Evolutionary conservation across 768 basidiomycete genomes (phyloP), one percentile per base, ranked within the genome.

Genomic region (Suillus americanus): DNA sequence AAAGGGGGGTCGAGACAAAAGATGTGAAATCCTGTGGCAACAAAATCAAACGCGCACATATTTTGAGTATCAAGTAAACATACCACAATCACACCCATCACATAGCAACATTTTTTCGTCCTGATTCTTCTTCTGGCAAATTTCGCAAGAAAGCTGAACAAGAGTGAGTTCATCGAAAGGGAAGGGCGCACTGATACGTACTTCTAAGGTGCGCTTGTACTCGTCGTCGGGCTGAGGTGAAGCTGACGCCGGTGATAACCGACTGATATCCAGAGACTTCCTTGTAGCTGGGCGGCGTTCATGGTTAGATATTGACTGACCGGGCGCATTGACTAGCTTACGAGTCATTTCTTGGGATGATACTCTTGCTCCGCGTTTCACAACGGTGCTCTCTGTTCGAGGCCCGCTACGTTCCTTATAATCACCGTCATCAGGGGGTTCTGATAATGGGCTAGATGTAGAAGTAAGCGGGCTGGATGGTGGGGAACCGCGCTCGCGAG

Each of bases 1-100:
- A 99, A 79, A 23, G 96, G 96, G 14, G 97, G 97, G 72, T 95
- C 91, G 64, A 99, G 89, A 74, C 97, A 99, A 75, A 92, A 95
- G 80, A 92, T 97, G 78, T 99, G 97, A 79, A 94, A 99, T 5
- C 97, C 94, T 96, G 65, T 63, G 45, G 65, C 63, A 62, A 66
- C 64, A 66, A 65, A 70, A 67, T 66, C 66, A 67, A 60, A 35
- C 45, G 62, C 48, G 45, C 48, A 51, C 18, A 25, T 48, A 46
- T 64, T 61, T 53, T 62, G 45, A 70, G 66, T 57, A 12, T 64
- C 43, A 63, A 67, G 68, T 61, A 61, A 69, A 77, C 71, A 35
- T 70, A 90, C 90, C 92, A 66, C 87, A 85, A 77, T 94, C 92
- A 75, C 92, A 94, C 28, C 89, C 91, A 74, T 94, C 92, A 75